Conservation (phyloP, 73 alveolate species). For the Strombidium stylifer region DNA sequence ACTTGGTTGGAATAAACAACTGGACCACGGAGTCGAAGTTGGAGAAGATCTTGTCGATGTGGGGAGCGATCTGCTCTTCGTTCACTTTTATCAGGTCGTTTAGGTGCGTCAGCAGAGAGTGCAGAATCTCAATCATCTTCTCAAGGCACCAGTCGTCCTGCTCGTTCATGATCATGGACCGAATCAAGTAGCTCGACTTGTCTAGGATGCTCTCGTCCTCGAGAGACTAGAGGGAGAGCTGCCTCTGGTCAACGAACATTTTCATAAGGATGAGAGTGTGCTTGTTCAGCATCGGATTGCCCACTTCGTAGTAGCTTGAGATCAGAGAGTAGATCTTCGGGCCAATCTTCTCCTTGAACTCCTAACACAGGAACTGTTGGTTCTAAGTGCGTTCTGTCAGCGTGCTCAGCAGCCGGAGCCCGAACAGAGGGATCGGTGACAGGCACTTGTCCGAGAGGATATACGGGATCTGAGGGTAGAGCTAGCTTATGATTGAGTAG, state of each 20-base stretch:
- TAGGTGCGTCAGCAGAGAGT: conserved; percentile 33
- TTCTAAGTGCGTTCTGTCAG: too few species aligned
- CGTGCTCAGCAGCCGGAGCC: conserved; percentile 46
- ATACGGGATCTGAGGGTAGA: conserved; percentile 7
- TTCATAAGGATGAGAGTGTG: conserved; percentile 58
- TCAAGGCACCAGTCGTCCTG: conserved; percentile 71
- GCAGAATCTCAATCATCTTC: conserved; percentile 54
- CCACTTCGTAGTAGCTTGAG: conserved; percentile 49
- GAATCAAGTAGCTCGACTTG: conserved; percentile 45
- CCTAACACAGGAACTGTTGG: too few species aligned
- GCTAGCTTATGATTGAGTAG: too few species aligned
- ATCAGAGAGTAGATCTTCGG: too few species aligned
- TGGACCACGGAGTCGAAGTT: conserved; percentile 51
- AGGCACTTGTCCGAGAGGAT: conserved; percentile 36
- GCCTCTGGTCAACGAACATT: too few species aligned
- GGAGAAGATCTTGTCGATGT: conserved; percentile 45
- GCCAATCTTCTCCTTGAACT: too few species aligned
- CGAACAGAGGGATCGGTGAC: conserved; percentile 62
- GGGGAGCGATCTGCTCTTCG: conserved; percentile 5
- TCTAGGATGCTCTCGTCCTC: conserved; percentile 29
- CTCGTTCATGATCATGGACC: conserved; percentile 44
- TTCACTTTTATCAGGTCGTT: conserved; percentile 34
- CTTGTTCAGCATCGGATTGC: conserved; percentile 60
- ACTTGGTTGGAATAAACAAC: conserved; percentile 29
- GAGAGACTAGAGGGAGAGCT: conserved; percentile 45